Conservation (phyloP, 768 basidiomycete species). For the Tylopilus balloui region DNA sequence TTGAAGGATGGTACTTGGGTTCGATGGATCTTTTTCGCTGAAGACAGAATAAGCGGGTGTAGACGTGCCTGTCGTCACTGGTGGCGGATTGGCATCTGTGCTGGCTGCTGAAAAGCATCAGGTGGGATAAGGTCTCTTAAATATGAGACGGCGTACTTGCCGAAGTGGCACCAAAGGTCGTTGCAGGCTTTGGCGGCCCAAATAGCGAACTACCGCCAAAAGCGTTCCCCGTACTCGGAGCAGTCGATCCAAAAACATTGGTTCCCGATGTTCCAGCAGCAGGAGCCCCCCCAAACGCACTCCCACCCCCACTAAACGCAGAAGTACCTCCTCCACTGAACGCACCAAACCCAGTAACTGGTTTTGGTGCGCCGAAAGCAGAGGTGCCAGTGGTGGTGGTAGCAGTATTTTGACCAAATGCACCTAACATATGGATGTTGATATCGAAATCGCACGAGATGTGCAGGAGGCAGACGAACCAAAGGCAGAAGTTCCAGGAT, state of each 20-base stretch:
- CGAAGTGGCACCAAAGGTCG: slow-evolving; percentile 41
- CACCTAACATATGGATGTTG: slow-evolving; percentile 25
- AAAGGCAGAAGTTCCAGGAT: slow-evolving; percentile 33
- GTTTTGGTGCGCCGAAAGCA: slow-evolving; percentile 65
- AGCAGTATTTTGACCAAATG: slow-evolving; percentile 39
- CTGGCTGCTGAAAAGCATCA: slow-evolving; percentile 27
- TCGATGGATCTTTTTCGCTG: slow-evolving; percentile 61
- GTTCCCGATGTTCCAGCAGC: slow-evolving; percentile 31
- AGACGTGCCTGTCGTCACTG: slow-evolving; percentile 65
- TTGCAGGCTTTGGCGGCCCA: slow-evolving; percentile 47
- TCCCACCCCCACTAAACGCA: slow-evolving; percentile 44
- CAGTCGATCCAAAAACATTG: slow-evolving; percentile 33
- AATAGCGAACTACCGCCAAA: slow-evolving; percentile 54
- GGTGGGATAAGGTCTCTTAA: neutral
- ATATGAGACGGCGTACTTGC: slow-evolving; percentile 24
- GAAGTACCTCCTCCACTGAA: slow-evolving; percentile 60
- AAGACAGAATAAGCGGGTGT: slow-evolving; percentile 58
- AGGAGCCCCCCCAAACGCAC: slow-evolving; percentile 38
- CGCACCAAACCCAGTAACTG: slow-evolving; percentile 70
- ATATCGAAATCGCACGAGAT: slow-evolving; percentile 2
- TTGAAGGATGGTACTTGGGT: slow-evolving; percentile 46
- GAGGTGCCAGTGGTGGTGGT: slow-evolving; percentile 36
- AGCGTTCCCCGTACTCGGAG: slow-evolving; percentile 30
- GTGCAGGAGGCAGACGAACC: slow-evolving; percentile 23
- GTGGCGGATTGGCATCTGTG: slow-evolving; percentile 39